Evolutionary conservation across 1,139 yeast species (phyloP).

Genomic region (Pichia sp.): DNA sequence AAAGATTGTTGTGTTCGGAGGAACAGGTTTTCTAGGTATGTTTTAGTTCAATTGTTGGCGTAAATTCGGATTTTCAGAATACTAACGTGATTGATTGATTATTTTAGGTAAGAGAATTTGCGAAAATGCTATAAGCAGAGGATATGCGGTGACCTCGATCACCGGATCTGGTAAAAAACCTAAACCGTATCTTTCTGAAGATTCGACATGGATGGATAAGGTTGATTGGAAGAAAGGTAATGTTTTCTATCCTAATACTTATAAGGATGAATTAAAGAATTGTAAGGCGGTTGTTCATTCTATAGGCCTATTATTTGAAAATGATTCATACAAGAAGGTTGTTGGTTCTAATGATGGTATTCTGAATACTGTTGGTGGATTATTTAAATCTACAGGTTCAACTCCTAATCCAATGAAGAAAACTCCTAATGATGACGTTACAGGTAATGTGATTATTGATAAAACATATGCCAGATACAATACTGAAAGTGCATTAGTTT

Average conservation of each 20-base stretch:
- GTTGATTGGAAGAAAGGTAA: slow-evolving; percentile 70
- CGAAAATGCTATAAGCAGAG: slow-evolving; percentile 56
- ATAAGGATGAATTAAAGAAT: slow-evolving; percentile 40
- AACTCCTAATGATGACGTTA: slow-evolving; percentile 15
- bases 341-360: slow-evolving; percentile 40
- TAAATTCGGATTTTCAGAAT: no score
- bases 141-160: slow-evolving; percentile 58
- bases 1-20: slow-evolving; percentile 67
- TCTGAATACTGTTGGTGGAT: slow-evolving; percentile 20
- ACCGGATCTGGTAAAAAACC: slow-evolving; percentile 56
- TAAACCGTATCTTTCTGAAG: slow-evolving; percentile 27
- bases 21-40: slow-evolving; percentile 72
- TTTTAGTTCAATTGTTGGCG: no score
- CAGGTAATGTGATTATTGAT: slow-evolving; percentile 25
- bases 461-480: slow-evolving; percentile 60
- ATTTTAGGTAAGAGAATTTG: slow-evolving; percentile 67
- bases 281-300: slow-evolving; percentile 76
- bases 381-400: slow-evolving; percentile 28
- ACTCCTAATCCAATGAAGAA: slow-evolving; percentile 48
- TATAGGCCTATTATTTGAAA: slow-evolving; percentile 67
- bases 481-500: slow-evolving; percentile 58
- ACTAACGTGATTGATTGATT: not conserved
- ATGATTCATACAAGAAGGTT: slow-evolving; percentile 55
- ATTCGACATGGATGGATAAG: slow-evolving; percentile 45
- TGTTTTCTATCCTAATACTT: slow-evolving; percentile 58